Evolutionary conservation across 805 yeast genomes (phyloP).

Genomic region (Kodamaea hsintzibuensis): DNA sequence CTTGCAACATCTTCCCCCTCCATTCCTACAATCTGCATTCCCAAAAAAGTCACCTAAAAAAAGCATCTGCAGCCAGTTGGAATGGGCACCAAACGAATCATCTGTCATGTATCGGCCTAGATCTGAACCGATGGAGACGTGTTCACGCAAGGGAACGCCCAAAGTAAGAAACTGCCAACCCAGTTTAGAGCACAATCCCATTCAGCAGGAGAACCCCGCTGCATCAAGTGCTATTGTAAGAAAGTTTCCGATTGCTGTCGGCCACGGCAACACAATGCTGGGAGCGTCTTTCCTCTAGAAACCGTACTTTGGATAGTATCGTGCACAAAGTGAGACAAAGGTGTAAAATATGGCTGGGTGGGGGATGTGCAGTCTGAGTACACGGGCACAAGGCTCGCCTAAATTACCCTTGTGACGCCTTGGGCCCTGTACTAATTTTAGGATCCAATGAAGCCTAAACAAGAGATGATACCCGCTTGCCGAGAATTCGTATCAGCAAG

Average conservation of each 20-base stretch:
- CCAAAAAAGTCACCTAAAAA: not conserved
- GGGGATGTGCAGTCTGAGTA: not conserved
- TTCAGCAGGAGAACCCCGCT: not conserved
- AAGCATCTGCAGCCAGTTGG: not conserved
- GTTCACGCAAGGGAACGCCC: not conserved
- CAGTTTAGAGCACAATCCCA: not conserved
- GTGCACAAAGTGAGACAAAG: not conserved
- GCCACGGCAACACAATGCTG: not conserved
- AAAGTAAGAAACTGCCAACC: not conserved
- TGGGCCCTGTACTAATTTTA: not conserved
- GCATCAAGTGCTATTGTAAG: not conserved
- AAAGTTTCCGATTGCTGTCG: not conserved
- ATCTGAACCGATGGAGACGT: not conserved
- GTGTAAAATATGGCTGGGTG: not conserved
- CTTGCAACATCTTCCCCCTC: not conserved
- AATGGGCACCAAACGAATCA: not conserved
- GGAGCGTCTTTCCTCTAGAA: not conserved
- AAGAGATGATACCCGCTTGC: not conserved
- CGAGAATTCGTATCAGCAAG: not conserved
- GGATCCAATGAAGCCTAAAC: not conserved
- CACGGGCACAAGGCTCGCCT: not conserved
- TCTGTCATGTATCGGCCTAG: constrained; percentile 1
- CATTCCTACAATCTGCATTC: not conserved
- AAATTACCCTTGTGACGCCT: not conserved
- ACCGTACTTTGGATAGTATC: not conserved